Evolutionary conservation across 257 asterid species (phyloP), one percentile per base, ranked within the genome.

Genomic region (Ophiorrhiza pumila): DNA sequence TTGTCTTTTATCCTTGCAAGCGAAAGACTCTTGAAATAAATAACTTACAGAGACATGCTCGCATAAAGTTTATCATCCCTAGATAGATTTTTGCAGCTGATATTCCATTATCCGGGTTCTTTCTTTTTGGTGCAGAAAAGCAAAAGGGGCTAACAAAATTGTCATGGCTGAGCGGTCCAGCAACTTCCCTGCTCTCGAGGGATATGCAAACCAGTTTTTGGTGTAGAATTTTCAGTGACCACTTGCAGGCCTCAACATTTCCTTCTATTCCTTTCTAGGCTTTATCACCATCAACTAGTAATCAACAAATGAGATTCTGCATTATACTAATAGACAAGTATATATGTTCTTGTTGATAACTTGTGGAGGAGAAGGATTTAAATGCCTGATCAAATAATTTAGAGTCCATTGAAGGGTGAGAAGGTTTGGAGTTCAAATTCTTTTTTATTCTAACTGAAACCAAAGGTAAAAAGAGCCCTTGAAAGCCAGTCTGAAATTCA

Each of bases 1-100:
- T 68, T n/a, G n/a, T 4, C 62, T 25, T 18, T 50, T 50, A 68
- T 67, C 47, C 60, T 31, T 46, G 59, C 55, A 43, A 62, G 23
- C 25, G 9, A 17, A 17, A 15, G 45, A 42, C 2, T 65, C 10
- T 56, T 1, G 27, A 32, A 18, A 60, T 22, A 60, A 42, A 60
- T 60, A 15, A 34, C 32, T 60, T 32, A 42, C 45, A 18, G 7
- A 32, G 25, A 60, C 17, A 34, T 14, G 3, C 14, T 34, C 13
- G 10, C 1, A 34, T 17, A 60, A 17, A 32, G 43, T 34, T 60
- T 2, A 35, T 60, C 43, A 60, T 34, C 14, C 25, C n/a, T 60
- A 5, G n/a, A 17, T 13, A 49, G 43, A 34, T 60, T 60, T 60
- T 7, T 35, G 43, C 41, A 6, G 66, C 45, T 60, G 66, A 60